Percentiles rank a stretch among this genome's conserved stretches.
These are phyloP conservation scores for Cucurbita ficifolia DNA, from an alignment of 306 rosid genomes.

Conservation along the genomic window DNA sequence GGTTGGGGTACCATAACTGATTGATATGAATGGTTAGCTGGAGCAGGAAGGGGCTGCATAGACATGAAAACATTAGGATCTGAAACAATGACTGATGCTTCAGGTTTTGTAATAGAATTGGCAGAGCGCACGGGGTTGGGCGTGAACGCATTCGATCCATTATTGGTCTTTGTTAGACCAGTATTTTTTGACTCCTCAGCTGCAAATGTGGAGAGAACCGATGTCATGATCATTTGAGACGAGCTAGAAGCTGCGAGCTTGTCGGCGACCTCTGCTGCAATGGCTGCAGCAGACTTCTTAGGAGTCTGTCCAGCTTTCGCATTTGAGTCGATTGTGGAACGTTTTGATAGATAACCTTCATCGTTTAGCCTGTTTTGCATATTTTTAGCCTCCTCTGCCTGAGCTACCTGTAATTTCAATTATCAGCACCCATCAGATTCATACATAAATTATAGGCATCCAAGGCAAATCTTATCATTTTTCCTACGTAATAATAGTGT, in stretches of 20 bases:
- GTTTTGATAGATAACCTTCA: slow-evolving; percentile 40
- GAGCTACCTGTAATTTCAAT: slow-evolving; percentile 43
- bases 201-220: slow-evolving; percentile 81
- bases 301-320: slow-evolving; percentile 28
- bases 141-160: slow-evolving; percentile 12
- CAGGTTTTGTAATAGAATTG: slow-evolving; percentile 33
- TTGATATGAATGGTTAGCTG: slow-evolving; percentile 49
- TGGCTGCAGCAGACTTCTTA: slow-evolving; percentile 69
- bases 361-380: slow-evolving; percentile 51
- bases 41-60: slow-evolving; percentile 32
- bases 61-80: slow-evolving; percentile 45
- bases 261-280: slow-evolving; percentile 91
- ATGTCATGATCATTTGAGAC: slow-evolving; percentile 77
- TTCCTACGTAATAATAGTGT: too few species aligned
- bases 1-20: slow-evolving; percentile 43
- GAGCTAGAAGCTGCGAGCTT: slow-evolving; percentile 88
- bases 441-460: not conserved
- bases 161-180: slow-evolving; percentile 23
- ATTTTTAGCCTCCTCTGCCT: slow-evolving; percentile 65
- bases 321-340: slow-evolving; percentile 26
- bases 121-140: slow-evolving; percentile 8
- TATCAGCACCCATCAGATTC: not conserved
- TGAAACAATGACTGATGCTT: slow-evolving; percentile 25
- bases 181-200: slow-evolving; percentile 79
- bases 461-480: not conserved